A percentile compares a stretch with the other conserved stretches of the same genome.
These are phyloP conservation scores for Gliomastix tumulicola DNA, from an alignment of 2,329 filamentous ascomycete genomes.

Conservation along the genomic window DNA sequence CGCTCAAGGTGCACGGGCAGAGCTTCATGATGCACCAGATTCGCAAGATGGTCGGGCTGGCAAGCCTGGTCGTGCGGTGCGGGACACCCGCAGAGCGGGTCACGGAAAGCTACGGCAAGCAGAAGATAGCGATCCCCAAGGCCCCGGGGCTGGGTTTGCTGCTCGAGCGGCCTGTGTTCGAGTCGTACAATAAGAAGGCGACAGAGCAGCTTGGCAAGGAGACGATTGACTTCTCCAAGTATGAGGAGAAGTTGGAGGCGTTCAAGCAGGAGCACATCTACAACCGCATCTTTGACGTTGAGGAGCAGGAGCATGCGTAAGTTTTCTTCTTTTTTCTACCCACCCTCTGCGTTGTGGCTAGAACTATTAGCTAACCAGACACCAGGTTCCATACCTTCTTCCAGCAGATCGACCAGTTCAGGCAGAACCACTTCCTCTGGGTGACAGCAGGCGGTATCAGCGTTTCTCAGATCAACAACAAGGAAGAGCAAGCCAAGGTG, in stretches of 20 bases:
- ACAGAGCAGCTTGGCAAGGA: constrained; percentile 55
- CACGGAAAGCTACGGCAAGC: constrained; percentile 61
- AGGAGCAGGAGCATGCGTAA: constrained; percentile 81
- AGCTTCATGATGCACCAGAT: constrained; percentile 99
- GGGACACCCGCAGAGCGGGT: constrained; percentile 70
- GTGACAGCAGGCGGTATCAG: constrained; percentile 62
- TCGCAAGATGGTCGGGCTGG: constrained; percentile 97
- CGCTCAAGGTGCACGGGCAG: constrained; percentile 92
- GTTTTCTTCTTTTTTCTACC: constrained; percentile 24
- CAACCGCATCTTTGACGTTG: constrained; percentile 80
- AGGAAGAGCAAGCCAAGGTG: constrained; percentile 30
- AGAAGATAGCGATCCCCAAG: constrained; percentile 84
- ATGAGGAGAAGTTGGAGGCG: constrained; percentile 69
- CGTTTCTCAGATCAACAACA: constrained; percentile 39
- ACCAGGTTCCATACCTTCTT: constrained; percentile 71
- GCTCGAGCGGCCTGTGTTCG: constrained; percentile 86
- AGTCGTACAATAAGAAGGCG: constrained; percentile 75
- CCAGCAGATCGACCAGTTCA: constrained; percentile 71
- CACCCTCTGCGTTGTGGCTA: background rate
- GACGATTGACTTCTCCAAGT: constrained; percentile 71
- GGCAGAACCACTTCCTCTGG: constrained; percentile 67
- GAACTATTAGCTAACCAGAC: background rate
- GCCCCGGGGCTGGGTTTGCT: constrained; percentile 83
- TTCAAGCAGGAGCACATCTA: constrained; percentile 96
- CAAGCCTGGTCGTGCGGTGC: constrained; percentile 74